A percentile compares a stretch with the other conserved stretches of the same genome.
Evolutionary conservation across 106 monocot species (phyloP).

Genomic region (Acorus calamus): DNA sequence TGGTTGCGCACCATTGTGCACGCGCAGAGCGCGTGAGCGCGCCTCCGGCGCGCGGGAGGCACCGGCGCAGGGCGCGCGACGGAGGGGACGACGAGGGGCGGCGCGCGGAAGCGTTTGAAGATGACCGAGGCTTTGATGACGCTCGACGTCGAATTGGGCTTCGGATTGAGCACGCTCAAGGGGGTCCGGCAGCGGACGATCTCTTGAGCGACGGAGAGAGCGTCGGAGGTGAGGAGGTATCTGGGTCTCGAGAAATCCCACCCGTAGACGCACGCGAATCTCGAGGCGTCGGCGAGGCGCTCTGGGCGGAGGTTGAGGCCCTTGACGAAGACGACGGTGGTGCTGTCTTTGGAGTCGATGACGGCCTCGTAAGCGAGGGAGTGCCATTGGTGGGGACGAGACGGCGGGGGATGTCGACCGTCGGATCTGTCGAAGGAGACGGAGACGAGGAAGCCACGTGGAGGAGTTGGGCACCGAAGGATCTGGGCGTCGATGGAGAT

Average conservation of each 20-base stretch:
- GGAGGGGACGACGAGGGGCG: slow-evolving; percentile 46
- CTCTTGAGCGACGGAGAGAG: slow-evolving; percentile 67
- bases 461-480: slow-evolving; percentile 44
- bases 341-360: slow-evolving; percentile 58
- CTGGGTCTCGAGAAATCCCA: slow-evolving; percentile 61
- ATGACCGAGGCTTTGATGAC: slow-evolving; percentile 39
- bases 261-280: slow-evolving; percentile 74
- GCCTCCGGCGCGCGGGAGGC: background rate
- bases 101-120: slow-evolving; percentile 40
- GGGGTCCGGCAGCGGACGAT: slow-evolving; percentile 85
- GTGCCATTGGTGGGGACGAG: slow-evolving; percentile 41
- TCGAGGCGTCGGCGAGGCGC: slow-evolving; percentile 46
- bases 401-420: slow-evolving; percentile 2
- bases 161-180: slow-evolving; percentile 36
- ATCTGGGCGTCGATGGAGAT: slow-evolving; percentile 19
- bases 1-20: slow-evolving; percentile 99
- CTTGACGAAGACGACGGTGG: slow-evolving; percentile 86
- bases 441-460: slow-evolving; percentile 27
- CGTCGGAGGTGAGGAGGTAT: slow-evolving; percentile 35
- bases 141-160: too few species aligned
- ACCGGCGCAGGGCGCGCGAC: slow-evolving; percentile 40
- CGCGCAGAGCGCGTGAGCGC: slow-evolving; percentile 57
- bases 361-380: slow-evolving; percentile 59
- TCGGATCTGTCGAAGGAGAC: slow-evolving; percentile 13
- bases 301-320: slow-evolving; percentile 77